A percentile compares a stretch with the other conserved stretches of the same genome.
Conservation (phyloP, 1,284 basidiomycete species). For the Pisolithus thermaeus region DNA sequence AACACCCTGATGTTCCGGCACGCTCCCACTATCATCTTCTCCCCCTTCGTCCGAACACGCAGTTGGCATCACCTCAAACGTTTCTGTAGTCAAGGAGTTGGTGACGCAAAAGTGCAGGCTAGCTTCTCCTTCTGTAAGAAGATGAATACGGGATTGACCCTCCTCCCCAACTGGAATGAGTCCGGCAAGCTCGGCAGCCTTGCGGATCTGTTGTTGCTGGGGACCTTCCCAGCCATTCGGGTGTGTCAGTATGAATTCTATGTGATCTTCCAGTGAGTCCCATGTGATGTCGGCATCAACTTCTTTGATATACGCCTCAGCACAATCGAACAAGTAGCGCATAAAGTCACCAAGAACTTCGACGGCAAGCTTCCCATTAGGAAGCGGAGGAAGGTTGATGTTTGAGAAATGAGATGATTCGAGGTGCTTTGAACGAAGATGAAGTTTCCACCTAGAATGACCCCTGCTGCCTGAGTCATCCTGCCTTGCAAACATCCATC, state of each 20-base stretch:
- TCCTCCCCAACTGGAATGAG: slow-evolving; percentile 21
- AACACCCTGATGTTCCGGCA: slow-evolving; percentile 31
- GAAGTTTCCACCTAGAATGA: slow-evolving; percentile 51
- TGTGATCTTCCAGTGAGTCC: slow-evolving; percentile 26
- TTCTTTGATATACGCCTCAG: slow-evolving; percentile 41
- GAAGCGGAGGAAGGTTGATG: slow-evolving; percentile 38
- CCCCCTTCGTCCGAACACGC: not conserved
- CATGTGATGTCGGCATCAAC: slow-evolving; percentile 36
- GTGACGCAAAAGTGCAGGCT: slow-evolving; percentile 41
- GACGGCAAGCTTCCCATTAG: slow-evolving; percentile 35
- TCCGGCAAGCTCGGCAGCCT: slow-evolving; percentile 28
- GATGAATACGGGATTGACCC: slow-evolving; percentile 30
- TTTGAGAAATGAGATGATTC: slow-evolving; percentile 18
- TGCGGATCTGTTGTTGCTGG: slow-evolving; percentile 34
- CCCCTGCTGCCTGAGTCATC: not conserved
- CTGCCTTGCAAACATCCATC: not conserved
- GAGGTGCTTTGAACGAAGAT: slow-evolving; percentile 37
- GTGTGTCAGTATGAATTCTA: slow-evolving; percentile 36
- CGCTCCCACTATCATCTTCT: slow-evolving; percentile 15
- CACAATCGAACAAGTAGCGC: slow-evolving; percentile 40
- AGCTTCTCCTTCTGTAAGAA: slow-evolving; percentile 49
- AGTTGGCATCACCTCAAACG: slow-evolving; percentile 14
- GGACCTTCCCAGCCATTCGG: slow-evolving; percentile 42
- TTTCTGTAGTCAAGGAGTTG: slow-evolving; percentile 26
- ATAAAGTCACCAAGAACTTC: slow-evolving; percentile 50